phyloP scores from a whole-genome alignment of 768 basidiomycete species.

The Serpula lacrymans region DNA sequence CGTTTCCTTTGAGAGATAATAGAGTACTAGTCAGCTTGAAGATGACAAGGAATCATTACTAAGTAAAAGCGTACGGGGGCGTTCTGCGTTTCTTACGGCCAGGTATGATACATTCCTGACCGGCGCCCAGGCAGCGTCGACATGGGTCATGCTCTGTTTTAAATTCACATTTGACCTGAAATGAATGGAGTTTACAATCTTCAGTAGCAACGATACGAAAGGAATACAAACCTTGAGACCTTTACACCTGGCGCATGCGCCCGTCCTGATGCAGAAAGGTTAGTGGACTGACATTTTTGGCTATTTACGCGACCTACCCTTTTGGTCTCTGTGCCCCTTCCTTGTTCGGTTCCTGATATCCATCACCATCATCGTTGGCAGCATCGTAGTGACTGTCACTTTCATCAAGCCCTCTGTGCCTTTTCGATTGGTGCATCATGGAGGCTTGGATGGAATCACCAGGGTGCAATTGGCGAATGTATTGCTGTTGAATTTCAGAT shows the following conservation, averaged over 20 bases:
- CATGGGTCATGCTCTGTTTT: constrained; percentile 69
- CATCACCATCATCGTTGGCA: constrained; percentile 14
- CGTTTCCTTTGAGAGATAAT: constrained; percentile 54
- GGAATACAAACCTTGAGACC: constrained; percentile 36
- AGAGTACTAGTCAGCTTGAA: background rate
- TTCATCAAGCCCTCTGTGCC: constrained; percentile 19
- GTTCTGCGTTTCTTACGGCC: constrained; percentile 78
- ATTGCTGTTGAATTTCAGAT: constrained; percentile 26
- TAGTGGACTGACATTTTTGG: background rate
- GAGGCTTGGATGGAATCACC: constrained; percentile 4
- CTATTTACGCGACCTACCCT: constrained; percentile 16
- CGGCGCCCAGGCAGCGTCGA: constrained; percentile 68
- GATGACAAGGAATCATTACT: background rate
- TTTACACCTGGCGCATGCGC: constrained; percentile 75
- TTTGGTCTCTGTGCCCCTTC: constrained; percentile 14
- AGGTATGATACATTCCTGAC: constrained; percentile 75
- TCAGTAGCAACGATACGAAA: constrained; percentile 1
- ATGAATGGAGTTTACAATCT: background rate
- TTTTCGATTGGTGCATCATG: constrained; percentile 11
- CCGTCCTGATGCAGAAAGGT: constrained; percentile 30
- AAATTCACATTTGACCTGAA: constrained; percentile 75
- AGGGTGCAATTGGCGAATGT: constrained; percentile 11
- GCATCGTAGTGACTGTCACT: constrained; percentile 7
- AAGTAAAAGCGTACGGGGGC: constrained; percentile 58
- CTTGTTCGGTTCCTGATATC: constrained; percentile 16